phyloP scores from a whole-genome alignment of 371 early-diverging fungal genomes.

The Mucor piriformis region DNA sequence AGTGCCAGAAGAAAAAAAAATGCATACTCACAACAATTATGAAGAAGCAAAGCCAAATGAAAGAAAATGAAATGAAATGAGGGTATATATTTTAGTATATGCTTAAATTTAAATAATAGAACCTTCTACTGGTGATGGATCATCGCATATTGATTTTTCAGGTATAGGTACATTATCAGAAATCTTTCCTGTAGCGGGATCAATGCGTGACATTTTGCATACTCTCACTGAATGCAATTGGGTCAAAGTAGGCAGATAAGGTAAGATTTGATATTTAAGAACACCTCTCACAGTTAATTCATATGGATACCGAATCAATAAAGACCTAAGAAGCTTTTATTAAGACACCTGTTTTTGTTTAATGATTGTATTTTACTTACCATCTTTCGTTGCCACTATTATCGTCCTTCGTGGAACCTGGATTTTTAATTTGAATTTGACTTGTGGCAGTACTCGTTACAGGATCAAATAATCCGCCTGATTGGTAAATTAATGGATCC shows the following conservation, averaged over 20 bases:
- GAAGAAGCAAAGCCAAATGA: too few species aligned
- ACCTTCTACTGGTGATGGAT: conserved; percentile 22
- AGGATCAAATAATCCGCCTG: conserved; percentile 21
- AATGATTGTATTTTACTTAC: background rate
- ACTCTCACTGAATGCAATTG: conserved; percentile 42
- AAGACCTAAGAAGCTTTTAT: conserved; percentile 41
- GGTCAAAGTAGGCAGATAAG: conserved; percentile 18
- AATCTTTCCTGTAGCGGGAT: conserved; percentile 49
- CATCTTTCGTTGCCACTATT: conserved; percentile 33
- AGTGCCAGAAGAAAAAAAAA: too few species aligned
- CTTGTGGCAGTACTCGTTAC: conserved; percentile 24
- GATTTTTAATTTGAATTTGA: conserved; percentile 31
- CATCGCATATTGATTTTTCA: conserved; percentile 42
- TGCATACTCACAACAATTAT: too few species aligned
- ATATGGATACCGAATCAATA: conserved; percentile 61
- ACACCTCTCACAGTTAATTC: conserved; percentile 71
- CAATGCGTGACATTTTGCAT: conserved; percentile 46
- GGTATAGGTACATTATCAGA: conserved; percentile 29
- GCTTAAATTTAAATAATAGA: background rate
- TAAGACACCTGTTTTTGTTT: background rate
- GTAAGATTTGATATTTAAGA: conserved; percentile 58
- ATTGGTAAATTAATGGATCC: conserved; percentile 28
- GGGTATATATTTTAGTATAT: background rate
- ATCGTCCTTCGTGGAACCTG: conserved; percentile 27
- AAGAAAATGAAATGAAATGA: background rate